A percentile compares a stretch with the other conserved stretches of the same genome.
Conservation (phyloP, 768 basidiomycete genomes). For the Lentinula guzmanii region DNA sequence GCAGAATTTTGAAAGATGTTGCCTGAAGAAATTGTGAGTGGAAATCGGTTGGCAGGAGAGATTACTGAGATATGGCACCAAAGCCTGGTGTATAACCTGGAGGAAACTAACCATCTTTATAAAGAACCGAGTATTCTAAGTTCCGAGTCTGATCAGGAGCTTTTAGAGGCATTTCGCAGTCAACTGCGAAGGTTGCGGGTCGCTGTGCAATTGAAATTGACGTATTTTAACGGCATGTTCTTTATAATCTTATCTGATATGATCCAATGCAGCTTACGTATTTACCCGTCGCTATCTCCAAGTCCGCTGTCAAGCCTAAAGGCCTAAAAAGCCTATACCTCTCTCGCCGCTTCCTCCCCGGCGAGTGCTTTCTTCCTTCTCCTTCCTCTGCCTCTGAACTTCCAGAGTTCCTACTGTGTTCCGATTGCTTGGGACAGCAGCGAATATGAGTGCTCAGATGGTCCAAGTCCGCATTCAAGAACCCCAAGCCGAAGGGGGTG, state of each 20-base stretch:
- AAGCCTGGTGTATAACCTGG: no score
- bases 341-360: not conserved
- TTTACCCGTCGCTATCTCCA: not conserved
- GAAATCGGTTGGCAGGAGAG: not conserved
- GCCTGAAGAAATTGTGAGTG: not conserved
- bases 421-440: not conserved
- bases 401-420: not conserved
- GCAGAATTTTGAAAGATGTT: not conserved
- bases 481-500: no score
- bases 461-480: no score
- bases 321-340: no score
- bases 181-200: not conserved
- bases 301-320: no score
- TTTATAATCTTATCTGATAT: not conserved
- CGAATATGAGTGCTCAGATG: no score
- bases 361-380: not conserved
- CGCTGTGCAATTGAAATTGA: not conserved
- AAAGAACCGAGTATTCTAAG: not conserved
- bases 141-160: not conserved
- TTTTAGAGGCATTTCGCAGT: not conserved
- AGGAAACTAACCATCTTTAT: not conserved
- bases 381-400: not conserved
- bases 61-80: not conserved
- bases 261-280: not conserved
- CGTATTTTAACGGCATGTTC: not conserved